Percentiles rank a stretch among this genome's conserved stretches.
Evolutionary conservation across 768 basidiomycete species (phyloP).

Genomic region (Mycena indigotica): DNA sequence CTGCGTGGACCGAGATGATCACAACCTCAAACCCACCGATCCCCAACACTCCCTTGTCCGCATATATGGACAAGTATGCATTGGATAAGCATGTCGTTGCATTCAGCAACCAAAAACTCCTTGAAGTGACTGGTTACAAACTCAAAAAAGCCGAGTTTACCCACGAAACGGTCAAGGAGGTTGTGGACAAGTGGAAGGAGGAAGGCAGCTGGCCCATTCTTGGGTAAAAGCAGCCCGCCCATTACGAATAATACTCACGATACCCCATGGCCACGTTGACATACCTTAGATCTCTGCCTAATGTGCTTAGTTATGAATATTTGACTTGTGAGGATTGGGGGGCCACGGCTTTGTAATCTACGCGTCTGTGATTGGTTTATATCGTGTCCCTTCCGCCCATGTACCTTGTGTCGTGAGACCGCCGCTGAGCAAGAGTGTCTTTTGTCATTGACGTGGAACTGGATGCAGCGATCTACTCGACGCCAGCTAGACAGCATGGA

Average conservation of each 20-base stretch:
- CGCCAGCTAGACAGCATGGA: constrained; percentile 11
- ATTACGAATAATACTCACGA: background rate
- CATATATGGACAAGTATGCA: constrained; percentile 77
- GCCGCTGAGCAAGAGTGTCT: too few relatives aligned
- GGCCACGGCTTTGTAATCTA: too few relatives aligned
- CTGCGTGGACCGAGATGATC: constrained; percentile 83
- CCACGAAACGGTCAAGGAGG: constrained; percentile 62
- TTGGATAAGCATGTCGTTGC: constrained; percentile 71
- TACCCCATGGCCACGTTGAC: background rate
- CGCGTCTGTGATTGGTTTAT: too few relatives aligned
- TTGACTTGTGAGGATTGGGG: too few relatives aligned
- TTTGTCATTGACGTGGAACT: too few relatives aligned
- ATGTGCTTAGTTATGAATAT: constrained; percentile 1
- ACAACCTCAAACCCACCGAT: constrained; percentile 69
- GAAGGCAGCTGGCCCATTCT: constrained; percentile 64
- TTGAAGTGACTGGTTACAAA: constrained; percentile 69
- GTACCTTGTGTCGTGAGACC: too few relatives aligned
- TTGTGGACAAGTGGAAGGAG: constrained; percentile 79
- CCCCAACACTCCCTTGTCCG: constrained; percentile 68
- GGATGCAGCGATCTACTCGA: constrained; percentile 1
- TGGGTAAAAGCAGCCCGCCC: constrained; percentile 2
- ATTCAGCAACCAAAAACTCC: constrained; percentile 73
- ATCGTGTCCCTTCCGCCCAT: too few relatives aligned
- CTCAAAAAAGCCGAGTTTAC: constrained; percentile 64
- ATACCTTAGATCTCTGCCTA: background rate